Percentiles rank a stretch among this genome's conserved stretches.
Evolutionary conservation across 305 asterid genomes (phyloP).

Genomic region (Stenogyne calaminthoides): DNA sequence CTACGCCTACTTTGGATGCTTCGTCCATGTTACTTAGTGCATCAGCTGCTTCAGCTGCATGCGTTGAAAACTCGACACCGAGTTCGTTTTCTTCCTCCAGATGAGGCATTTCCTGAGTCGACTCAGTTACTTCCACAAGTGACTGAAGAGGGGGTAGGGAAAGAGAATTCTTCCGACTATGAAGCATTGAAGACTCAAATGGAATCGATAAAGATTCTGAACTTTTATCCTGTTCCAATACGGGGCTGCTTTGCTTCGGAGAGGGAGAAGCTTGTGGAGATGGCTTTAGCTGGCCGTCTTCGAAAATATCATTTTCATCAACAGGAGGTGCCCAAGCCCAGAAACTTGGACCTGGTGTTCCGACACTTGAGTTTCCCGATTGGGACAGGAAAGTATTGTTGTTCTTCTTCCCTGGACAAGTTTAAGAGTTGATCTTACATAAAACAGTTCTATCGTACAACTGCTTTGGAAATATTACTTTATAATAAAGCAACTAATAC

Average conservation of each 20-base stretch:
- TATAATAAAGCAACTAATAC: too few species aligned
- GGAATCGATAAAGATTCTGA: constrained; percentile 62
- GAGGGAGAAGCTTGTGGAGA: constrained; percentile 44
- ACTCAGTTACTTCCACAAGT: constrained; percentile 37
- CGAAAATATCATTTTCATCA: constrained; percentile 32
- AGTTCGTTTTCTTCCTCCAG: constrained; percentile 61
- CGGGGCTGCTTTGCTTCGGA: constrained; percentile 44
- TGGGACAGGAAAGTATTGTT: constrained; percentile 38
- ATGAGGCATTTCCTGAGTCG: constrained; percentile 52
- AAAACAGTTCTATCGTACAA: too few species aligned
- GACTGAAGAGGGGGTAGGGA: constrained; percentile 83
- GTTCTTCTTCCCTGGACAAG: constrained; percentile 47
- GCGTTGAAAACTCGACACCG: constrained; percentile 64
- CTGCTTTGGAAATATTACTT: too few species aligned
- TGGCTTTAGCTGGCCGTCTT: constrained; percentile 39
- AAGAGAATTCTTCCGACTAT: constrained; percentile 33
- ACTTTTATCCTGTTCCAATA: constrained; percentile 67
- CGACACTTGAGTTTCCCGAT: constrained; percentile 38
- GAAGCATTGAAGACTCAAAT: constrained; percentile 60
- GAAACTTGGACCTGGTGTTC: constrained; percentile 91
- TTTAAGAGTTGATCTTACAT: background rate
- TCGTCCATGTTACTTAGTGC: constrained; percentile 56
- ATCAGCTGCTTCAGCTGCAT: constrained; percentile 79
- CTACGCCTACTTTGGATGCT: constrained; percentile 46
- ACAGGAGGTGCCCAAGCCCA: constrained; percentile 93